These are phyloP conservation scores for Rhizopus arrhizus DNA, from an alignment of 371 early-diverging fungal species.

Conservation along the genomic window DNA sequence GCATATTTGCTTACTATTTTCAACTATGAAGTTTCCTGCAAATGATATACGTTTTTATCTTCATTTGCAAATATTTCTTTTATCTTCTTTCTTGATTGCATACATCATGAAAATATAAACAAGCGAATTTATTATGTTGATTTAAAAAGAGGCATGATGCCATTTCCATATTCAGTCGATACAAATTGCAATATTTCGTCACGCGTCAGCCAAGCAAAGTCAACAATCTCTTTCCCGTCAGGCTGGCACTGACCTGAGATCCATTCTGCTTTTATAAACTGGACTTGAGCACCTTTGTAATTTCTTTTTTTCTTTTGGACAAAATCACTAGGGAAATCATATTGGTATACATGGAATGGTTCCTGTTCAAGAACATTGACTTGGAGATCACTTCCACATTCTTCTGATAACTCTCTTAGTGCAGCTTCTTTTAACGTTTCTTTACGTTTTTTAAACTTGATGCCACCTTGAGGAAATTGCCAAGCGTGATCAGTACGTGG, in stretches of 20 bases:
- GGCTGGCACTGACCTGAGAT: constrained; percentile 55
- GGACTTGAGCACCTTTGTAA: constrained; percentile 35
- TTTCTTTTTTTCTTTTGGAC: constrained; percentile 15
- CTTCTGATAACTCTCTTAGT: constrained; percentile 66
- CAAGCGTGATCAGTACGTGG: constrained; percentile 64
- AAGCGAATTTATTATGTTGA: neutral
- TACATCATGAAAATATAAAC: neutral
- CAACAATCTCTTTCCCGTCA: constrained; percentile 62
- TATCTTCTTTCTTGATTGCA: neutral
- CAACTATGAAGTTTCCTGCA: too few species aligned
- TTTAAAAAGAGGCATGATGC: neutral
- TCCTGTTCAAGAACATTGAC: constrained; percentile 71
- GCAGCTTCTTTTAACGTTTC: constrained; percentile 79
- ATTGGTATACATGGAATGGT: constrained; percentile 69
- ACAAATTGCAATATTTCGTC: constrained; percentile 69
- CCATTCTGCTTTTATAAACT: constrained; percentile 38
- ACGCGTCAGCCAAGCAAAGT: constrained; percentile 85
- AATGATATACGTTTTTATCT: too few species aligned
- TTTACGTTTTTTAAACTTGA: constrained; percentile 44
- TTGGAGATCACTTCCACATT: constrained; percentile 75
- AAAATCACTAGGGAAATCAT: constrained; percentile 48
- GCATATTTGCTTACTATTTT: too few species aligned
- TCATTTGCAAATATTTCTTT: too few species aligned
- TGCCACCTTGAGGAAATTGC: constrained; percentile 77
- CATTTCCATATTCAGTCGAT: constrained; percentile 6